phyloP scores from a whole-genome alignment of 2,329 filamentous ascomycete species.

The Penicillium glabrum region DNA sequence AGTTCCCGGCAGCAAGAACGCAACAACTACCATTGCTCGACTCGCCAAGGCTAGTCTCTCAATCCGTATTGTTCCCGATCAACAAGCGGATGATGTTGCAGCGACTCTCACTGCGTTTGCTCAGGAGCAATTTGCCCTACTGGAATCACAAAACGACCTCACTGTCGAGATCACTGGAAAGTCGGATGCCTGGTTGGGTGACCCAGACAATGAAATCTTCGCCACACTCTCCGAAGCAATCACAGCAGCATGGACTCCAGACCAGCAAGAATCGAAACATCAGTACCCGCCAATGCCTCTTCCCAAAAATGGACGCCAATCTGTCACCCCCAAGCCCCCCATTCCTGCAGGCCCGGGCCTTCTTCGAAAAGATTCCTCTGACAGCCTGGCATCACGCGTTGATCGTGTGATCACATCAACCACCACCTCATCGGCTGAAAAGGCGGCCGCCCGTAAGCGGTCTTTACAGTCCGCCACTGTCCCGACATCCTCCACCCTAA shows the following conservation, averaged over 20 bases:
- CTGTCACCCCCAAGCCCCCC: conserved; percentile 7
- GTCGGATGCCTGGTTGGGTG: conserved; percentile 94
- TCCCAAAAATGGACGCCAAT: conserved; percentile 12
- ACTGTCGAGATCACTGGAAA: conserved; percentile 85
- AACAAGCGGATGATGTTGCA: conserved; percentile 78
- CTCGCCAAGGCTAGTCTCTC: conserved; percentile 87
- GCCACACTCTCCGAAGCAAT: conserved; percentile 83
- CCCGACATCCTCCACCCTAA: conserved; percentile 43
- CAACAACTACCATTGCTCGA: conserved; percentile 80
- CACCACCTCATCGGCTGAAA: conserved; percentile 34
- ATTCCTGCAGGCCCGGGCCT: conserved; percentile 22
- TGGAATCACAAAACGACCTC: conserved; percentile 79
- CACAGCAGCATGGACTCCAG: conserved; percentile 72
- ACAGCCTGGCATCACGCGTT: conserved; percentile 41
- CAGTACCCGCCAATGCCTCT: conserved; percentile 33
- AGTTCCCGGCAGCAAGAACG: conserved; percentile 76
- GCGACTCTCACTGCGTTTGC: conserved; percentile 67
- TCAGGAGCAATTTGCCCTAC: conserved; percentile 65
- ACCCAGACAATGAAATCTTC: conserved; percentile 88
- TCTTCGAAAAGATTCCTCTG: conserved; percentile 36
- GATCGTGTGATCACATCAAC: conserved; percentile 41
- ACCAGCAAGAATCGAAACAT: conserved; percentile 30
- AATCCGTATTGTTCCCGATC: conserved; percentile 87
- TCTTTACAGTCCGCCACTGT: conserved; percentile 26
- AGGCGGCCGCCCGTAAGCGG: conserved; percentile 27